Conservation (phyloP, 768 basidiomycete species). For the Coprinellus micaceus region DNA sequence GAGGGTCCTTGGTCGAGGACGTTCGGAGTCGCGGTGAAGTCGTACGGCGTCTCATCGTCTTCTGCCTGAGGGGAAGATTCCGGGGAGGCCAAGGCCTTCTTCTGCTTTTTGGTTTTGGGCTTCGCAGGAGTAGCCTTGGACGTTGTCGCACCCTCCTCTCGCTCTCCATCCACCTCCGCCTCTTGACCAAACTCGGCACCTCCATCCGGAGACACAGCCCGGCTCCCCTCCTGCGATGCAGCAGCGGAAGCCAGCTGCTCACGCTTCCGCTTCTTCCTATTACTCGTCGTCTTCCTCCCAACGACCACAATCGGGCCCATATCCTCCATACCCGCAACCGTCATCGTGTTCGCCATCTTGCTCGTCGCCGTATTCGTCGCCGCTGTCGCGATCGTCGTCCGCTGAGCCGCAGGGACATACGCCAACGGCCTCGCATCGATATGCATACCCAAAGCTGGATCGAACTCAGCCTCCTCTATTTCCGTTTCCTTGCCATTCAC, state of each 20-base stretch:
- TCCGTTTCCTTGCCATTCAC: slow-evolving; percentile 8
- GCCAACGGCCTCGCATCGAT: slow-evolving; percentile 56
- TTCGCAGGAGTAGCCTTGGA: not conserved
- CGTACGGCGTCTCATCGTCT: slow-evolving; percentile 49
- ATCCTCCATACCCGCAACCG: slow-evolving; percentile 43
- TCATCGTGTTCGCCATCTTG: slow-evolving; percentile 13
- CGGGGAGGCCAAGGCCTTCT: slow-evolving; percentile 6
- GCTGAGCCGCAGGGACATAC: slow-evolving; percentile 67
- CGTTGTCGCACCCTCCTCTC: not conserved
- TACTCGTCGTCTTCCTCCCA: slow-evolving; percentile 34
- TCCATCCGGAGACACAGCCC: not conserved
- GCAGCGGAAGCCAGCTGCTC: slow-evolving; percentile 12
- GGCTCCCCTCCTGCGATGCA: slow-evolving; percentile 10
- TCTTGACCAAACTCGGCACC: not conserved
- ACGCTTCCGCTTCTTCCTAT: slow-evolving; percentile 10
- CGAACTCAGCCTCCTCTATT: slow-evolving; percentile 20
- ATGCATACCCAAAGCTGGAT: slow-evolving; percentile 33
- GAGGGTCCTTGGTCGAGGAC: slow-evolving; percentile 46
- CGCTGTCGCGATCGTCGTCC: slow-evolving; percentile 29
- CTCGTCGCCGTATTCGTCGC: slow-evolving; percentile 21
- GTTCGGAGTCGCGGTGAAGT: slow-evolving; percentile 68
- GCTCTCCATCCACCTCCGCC: not conserved
- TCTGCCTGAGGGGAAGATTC: slow-evolving; percentile 14
- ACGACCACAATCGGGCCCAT: slow-evolving; percentile 71
- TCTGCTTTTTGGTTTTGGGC: slow-evolving; percentile 4